These are phyloP conservation scores for Cryptococcus sp. DNA, from an alignment of 1,284 basidiomycete species.

Conservation along the genomic window DNA sequence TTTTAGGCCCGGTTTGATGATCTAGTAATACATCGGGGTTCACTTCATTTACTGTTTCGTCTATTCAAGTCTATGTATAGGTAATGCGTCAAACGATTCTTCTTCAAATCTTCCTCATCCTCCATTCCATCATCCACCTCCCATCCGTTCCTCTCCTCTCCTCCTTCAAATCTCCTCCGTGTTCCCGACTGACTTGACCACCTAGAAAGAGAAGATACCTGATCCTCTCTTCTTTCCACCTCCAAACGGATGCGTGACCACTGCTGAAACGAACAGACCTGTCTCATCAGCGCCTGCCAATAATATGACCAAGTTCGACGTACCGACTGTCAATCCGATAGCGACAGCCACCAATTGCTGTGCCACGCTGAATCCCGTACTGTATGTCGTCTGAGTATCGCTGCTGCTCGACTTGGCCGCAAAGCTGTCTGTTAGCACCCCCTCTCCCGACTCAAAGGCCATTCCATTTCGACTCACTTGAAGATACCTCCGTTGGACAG, in stretches of 20 bases:
- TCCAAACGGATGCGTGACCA: slow-evolving; percentile 50
- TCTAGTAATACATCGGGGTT: too few species aligned
- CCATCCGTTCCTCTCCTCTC: too few species aligned
- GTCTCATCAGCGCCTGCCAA: too few species aligned
- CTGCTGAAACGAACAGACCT: slow-evolving; percentile 51
- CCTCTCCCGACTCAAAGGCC: neutral
- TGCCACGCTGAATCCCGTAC: slow-evolving; percentile 46
- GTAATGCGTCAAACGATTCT: too few species aligned
- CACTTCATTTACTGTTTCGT: too few species aligned
- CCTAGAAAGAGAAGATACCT: slow-evolving; percentile 49
- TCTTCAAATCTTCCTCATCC: too few species aligned
- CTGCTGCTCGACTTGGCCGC: slow-evolving; percentile 4
- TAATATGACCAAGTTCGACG: too few species aligned
- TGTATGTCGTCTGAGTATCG: slow-evolving; percentile 46
- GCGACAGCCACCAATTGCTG: slow-evolving; percentile 48
- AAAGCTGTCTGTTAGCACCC: slow-evolving; percentile 7
- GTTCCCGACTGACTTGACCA: too few species aligned
- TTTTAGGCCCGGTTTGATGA: too few species aligned
- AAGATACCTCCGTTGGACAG: slow-evolving; percentile 79
- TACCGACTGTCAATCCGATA: slow-evolving; percentile 58
- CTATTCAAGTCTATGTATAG: too few species aligned
- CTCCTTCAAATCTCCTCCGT: too few species aligned
- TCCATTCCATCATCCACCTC: too few species aligned
- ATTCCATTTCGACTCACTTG: slow-evolving; percentile 38
- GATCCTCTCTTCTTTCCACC: slow-evolving; percentile 46